Percentiles rank a stretch among this genome's conserved stretches.
These are phyloP conservation scores for Daldinia loculata DNA, from an alignment of 495 filamentous ascomycete genomes.

Conservation along the genomic window DNA sequence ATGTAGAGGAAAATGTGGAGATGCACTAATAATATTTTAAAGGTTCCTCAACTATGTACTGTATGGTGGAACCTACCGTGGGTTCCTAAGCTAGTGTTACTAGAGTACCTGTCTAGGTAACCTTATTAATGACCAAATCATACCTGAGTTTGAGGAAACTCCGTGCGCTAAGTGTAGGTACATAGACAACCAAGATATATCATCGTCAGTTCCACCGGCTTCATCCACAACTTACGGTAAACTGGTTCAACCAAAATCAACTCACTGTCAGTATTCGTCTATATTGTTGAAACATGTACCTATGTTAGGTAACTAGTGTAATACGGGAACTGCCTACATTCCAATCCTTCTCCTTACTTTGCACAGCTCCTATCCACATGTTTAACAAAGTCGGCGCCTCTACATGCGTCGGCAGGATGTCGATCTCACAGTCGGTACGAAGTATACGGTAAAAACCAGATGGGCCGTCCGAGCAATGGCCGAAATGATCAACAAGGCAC, in stretches of 20 bases:
- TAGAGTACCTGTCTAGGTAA: conserved; percentile 11
- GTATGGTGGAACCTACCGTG: conserved; percentile 31
- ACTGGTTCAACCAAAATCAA: conserved; percentile 10
- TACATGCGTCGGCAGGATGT: conserved; percentile 18
- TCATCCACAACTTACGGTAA: conserved; percentile 24
- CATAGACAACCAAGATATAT: background rate
- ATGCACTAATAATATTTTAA: conserved; percentile 19
- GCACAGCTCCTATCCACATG: conserved; percentile 20
- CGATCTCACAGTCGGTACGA: conserved; percentile 26
- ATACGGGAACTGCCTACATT: background rate
- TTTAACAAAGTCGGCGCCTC: conserved; percentile 8
- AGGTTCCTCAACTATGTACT: background rate
- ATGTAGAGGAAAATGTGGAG: conserved; percentile 26
- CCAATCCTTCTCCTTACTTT: conserved; percentile 11
- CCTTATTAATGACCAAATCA: conserved; percentile 21
- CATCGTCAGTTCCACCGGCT: conserved; percentile 23
- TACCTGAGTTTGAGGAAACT: conserved; percentile 9
- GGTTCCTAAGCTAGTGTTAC: too few species aligned
- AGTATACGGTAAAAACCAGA: conserved; percentile 9
- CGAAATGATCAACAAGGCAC: conserved; percentile 33
- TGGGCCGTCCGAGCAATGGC: conserved; percentile 30
- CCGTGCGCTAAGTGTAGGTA: conserved; percentile 7
- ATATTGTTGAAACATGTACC: background rate
- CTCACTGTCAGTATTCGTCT: background rate
- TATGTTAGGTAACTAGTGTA: too few species aligned